Evolutionary conservation across 2,329 filamentous ascomycete genomes (phyloP), one percentile per base, ranked within the genome.

Genomic region (Fusarium sp.): DNA sequence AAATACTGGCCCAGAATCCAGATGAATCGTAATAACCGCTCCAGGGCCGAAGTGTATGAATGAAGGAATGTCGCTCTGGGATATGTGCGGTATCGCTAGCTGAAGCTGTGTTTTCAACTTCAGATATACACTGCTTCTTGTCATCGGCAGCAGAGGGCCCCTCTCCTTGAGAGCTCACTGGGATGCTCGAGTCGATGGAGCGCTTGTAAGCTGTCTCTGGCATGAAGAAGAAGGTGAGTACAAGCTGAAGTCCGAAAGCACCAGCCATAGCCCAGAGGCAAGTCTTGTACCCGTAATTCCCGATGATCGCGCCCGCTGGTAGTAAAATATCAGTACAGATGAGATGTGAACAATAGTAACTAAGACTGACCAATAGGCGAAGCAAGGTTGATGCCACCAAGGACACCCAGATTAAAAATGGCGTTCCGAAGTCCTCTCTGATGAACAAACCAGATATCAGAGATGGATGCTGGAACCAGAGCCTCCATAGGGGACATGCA

Each of bases 91-190:
- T 28, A 7, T 7, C 4, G 1, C 2, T 11, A 3, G 30, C 2
- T 3, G 59, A 26, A 7, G 12, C 5, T 1, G 4, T 24, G 12
- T 59, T 39, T 22, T 62, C 59, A 8, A 62, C 41, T 15, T 62
- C 7, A 3, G 39, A 47, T 33, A 62, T 12, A 1, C 3, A 62
- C 5, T 60, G 14, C 10, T 47, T 47, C 4, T 24, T 16, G 1
- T 47, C 28, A 5, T 60, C n/a, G 0, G 0, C 1, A 20, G 33
- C 0, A 7, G 26, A 26, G 3, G 0, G 0, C 3, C 22, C 16
- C 14, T 61, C 10, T 1, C 1, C 1, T 0, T 12, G 0, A 12
- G 26, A 20, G 33, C 10, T 22, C 1, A 6, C 15, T 5, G 24
- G 11, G 15, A 12, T 6, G 2, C 2, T 5, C 2, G 31, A 10